These are phyloP conservation scores for Erythrobasidium yunnanense DNA, from an alignment of 768 basidiomycete species.

Conservation along the genomic window DNA sequence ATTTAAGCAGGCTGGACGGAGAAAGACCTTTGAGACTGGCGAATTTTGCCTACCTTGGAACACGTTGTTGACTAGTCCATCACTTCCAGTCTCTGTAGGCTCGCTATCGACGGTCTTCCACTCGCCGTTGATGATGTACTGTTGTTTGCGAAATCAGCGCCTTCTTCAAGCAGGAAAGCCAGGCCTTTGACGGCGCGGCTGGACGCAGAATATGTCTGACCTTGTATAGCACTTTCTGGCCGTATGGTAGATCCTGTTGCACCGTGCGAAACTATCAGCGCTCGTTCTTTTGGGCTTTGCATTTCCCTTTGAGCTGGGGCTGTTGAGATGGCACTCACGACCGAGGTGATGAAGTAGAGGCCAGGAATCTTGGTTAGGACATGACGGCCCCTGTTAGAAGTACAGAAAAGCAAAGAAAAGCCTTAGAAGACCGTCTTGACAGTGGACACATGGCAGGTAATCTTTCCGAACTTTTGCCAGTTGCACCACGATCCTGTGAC, in stretches of 20 bases:
- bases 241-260: conserved; percentile 11
- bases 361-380: conserved; percentile 19
- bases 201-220: no score
- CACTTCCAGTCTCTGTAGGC: conserved; percentile 4
- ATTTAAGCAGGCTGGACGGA: no score
- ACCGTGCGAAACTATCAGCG: not conserved
- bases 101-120: conserved; percentile 14
- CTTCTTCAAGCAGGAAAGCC: not conserved
- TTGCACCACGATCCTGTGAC: conserved; percentile 27
- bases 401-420: not conserved
- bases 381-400: not conserved
- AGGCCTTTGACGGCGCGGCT: no score
- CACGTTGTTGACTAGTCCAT: conserved; percentile 16
- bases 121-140: conserved; percentile 22
- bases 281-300: no score
- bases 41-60: conserved; percentile 15
- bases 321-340: conserved; percentile 16
- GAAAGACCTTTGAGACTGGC: no score
- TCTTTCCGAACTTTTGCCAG: conserved; percentile 4
- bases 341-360: conserved; percentile 22
- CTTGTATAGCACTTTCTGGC: conserved; percentile 20
- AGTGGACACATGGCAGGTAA: not conserved
- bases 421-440: not conserved
- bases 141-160: not conserved
- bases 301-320: no score